Evolutionary conservation across 2,329 filamentous ascomycete genomes (phyloP), one percentile per base, ranked within the genome.

Genomic region (Camillea tinctor): DNA sequence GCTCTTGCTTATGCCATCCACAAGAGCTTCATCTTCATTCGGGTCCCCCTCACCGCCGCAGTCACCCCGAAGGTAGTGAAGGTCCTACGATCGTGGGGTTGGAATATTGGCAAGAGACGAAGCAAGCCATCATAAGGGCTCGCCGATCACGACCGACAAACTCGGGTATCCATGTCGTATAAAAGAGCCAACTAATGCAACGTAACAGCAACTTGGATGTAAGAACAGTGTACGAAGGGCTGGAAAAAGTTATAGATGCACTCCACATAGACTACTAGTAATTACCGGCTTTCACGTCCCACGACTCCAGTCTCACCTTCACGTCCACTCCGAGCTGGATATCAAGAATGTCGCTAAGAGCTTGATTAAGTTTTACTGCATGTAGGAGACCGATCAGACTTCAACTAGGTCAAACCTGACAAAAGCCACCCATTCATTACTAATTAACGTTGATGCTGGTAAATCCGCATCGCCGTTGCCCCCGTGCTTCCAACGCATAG

Each of bases 1-100:
- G 93, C 92, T 17, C 84, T 99, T 54, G 95, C 95, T 13, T 99
- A 99, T 72, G 94, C 94, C 24, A 92, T 99, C 60, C 95, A 99
- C 82, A 99, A 99, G 79, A 96, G 91, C 68, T 92, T 98, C 75
- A 97, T 99, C 71, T 97, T 99, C 76, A 76, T 98, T 66, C 87
- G 95, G n/a, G 92, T 99, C 9, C 95, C 95, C 8, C 78, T 98
- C 64, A 95, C 95, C 1, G 93, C 92, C 13, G 94, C 93, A 2
- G 83, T 98, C 36, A 93, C 92, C 8, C 95, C 95, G 1, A 97
- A 96, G 77, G 88, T 98, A n/a, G 95, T 97, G 70, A 96, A 92
- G 77, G 85, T 88, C 13, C 80, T 99, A 24, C 83, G 94, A 65
- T 84, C 86, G 13, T 97, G 94, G 92, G 95, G 95, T 4, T 98